phyloP scores from a whole-genome alignment of 768 basidiomycete species.

The Pleurotus citrinopileatus region DNA sequence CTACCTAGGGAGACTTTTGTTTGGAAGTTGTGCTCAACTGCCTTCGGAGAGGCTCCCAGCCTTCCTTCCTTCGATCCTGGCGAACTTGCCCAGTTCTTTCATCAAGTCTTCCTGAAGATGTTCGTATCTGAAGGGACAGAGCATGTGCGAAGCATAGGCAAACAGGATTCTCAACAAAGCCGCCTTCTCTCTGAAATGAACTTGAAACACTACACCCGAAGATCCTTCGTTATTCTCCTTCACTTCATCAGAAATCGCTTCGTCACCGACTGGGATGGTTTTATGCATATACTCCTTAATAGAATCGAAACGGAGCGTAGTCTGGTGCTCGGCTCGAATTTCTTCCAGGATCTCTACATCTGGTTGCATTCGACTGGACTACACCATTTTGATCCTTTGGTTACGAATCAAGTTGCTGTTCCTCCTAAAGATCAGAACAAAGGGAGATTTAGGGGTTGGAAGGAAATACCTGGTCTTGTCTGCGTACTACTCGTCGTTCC shows the following conservation, averaged over 20 bases:
- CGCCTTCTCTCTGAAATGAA: constrained; percentile 15
- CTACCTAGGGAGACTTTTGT: constrained; percentile 30
- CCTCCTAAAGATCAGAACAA: constrained; percentile 15
- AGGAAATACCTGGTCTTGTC: constrained; percentile 27
- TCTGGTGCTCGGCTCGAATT: constrained; percentile 22
- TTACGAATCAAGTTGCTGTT: background rate
- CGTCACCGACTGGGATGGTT: constrained; percentile 36
- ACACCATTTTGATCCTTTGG: constrained; percentile 21
- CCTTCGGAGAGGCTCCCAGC: constrained; percentile 11
- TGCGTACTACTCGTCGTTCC: constrained; percentile 33
- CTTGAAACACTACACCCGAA: constrained; percentile 43
- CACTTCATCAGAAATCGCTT: constrained; percentile 34
- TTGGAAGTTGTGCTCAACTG: constrained; percentile 29
- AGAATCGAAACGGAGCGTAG: constrained; percentile 21
- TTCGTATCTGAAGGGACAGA: constrained; percentile 37
- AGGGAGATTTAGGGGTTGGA: constrained; percentile 25
- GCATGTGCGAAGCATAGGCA: constrained; percentile 9
- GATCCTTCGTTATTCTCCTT: constrained; percentile 45
- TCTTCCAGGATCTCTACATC: constrained; percentile 45
- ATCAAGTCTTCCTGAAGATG: constrained; percentile 39
- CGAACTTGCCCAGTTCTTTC: constrained; percentile 36
- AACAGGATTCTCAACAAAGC: constrained; percentile 6
- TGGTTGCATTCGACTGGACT: constrained; percentile 41
- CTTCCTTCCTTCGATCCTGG: constrained; percentile 22
- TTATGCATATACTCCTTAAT: constrained; percentile 32